A percentile compares a stretch with the other conserved stretches of the same genome.
Conservation (phyloP, 169 alveolate genomes). For the Cystoisospora suis region DNA sequence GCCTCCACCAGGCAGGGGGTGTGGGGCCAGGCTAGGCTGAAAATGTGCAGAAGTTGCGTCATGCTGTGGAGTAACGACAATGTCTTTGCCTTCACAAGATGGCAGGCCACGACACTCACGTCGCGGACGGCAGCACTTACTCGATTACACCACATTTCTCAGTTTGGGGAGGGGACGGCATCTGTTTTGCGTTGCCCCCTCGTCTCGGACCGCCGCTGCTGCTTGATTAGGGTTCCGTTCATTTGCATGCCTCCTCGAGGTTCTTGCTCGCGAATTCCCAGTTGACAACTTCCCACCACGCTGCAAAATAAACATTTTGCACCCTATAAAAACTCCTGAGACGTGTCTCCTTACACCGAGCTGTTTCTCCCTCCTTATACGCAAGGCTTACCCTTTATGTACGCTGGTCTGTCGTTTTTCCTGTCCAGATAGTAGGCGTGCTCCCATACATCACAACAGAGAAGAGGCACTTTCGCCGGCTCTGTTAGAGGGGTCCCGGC, state of each 20-base stretch:
- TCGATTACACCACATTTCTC: no score
- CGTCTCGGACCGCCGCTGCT: no score
- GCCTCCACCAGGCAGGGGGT: no score
- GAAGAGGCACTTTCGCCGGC: constrained; percentile 76
- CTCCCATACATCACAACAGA: constrained; percentile 93
- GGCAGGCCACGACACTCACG: no score
- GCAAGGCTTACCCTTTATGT: constrained; percentile 52
- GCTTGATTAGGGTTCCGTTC: no score
- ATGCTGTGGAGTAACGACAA: no score
- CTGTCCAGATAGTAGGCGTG: constrained; percentile 92
- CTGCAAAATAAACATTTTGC: constrained; percentile 49
- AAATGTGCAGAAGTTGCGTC: no score
- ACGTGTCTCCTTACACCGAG: neutral
- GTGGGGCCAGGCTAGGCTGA: no score
- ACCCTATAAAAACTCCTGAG: neutral
- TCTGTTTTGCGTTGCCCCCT: no score
- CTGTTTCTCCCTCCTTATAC: neutral
- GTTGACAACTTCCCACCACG: constrained; percentile 88
- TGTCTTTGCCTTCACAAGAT: no score
- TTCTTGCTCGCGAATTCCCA: constrained; percentile 84
- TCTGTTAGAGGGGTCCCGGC: constrained; percentile 62
- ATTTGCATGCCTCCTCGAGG: constrained; percentile 43
- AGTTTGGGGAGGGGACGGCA: no score
- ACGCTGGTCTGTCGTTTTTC: constrained; percentile 79
- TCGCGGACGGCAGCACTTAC: no score